Conservation (phyloP, 2,329 filamentous ascomycete species). For the Hypocreales sp. region DNA sequence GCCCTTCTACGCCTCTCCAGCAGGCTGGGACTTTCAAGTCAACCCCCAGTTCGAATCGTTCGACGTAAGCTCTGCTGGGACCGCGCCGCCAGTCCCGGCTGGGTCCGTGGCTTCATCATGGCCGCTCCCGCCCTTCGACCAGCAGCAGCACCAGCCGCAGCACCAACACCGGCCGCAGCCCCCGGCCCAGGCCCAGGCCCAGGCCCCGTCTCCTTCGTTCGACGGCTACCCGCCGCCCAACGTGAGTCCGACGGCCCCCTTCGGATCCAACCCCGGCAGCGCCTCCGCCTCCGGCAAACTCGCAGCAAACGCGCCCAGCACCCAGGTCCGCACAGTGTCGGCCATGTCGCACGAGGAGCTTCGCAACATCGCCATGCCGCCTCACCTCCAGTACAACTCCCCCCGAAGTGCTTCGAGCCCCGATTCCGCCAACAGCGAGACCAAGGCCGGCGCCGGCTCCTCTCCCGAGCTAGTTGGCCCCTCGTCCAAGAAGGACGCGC, state of each 20-base stretch:
- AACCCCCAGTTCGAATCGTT: conserved; percentile 31
- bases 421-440: conserved; percentile 33
- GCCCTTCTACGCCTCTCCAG: conserved; percentile 15
- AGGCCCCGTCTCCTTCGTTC: conserved; percentile 14
- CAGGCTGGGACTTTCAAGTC: conserved; percentile 32
- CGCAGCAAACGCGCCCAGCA: conserved; percentile 15
- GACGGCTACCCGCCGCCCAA: conserved; percentile 16
- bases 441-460: conserved; percentile 31
- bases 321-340: conserved; percentile 9
- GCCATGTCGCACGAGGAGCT: conserved; percentile 42
- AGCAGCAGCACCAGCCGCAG: conserved; percentile 3
- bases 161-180: background rate
- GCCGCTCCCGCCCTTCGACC: conserved; percentile 18
- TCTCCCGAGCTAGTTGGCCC: conserved; percentile 40
- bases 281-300: conserved; percentile 11
- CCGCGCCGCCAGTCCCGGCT: conserved; percentile 16
- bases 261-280: conserved; percentile 8
- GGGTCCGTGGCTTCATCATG: conserved; percentile 18
- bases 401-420: conserved; percentile 43
- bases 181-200: background rate
- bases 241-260: conserved; percentile 20
- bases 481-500: conserved; percentile 26
- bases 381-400: conserved; percentile 43
- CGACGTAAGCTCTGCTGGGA: conserved; percentile 20
- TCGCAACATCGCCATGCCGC: conserved; percentile 48